These are phyloP conservation scores for Acanthamoeba triangularis DNA, from an alignment of 208 protist species.

Conservation along the genomic window DNA sequence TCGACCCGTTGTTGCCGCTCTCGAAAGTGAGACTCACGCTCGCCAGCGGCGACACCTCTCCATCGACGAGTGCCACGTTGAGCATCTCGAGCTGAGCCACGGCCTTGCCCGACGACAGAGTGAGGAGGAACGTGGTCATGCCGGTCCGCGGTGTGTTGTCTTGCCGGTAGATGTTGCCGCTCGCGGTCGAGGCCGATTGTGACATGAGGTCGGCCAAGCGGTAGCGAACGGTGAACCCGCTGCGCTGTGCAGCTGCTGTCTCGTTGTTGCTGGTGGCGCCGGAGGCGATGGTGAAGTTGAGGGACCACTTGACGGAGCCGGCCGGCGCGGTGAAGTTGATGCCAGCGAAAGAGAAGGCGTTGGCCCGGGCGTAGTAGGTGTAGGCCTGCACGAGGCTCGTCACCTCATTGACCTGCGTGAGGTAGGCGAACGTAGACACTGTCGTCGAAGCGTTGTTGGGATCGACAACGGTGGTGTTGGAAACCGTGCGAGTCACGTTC, in stretches of 20 bases:
- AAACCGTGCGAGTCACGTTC: too few species aligned
- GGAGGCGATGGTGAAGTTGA: not conserved
- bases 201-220: not conserved
- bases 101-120: not conserved
- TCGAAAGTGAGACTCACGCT: not conserved
- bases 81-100: not conserved
- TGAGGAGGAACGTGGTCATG: not conserved
- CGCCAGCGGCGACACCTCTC: not conserved
- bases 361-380: not conserved
- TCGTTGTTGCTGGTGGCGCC: not conserved
- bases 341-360: not conserved
- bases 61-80: not conserved
- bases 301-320: not conserved
- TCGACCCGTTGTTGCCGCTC: not conserved
- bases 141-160: not conserved
- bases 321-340: constrained; percentile 20
- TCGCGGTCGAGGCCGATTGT: not conserved
- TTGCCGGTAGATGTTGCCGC: not conserved
- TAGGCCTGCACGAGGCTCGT: not conserved
- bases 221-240: not conserved
- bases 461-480: too few species aligned
- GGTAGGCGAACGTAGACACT: not conserved
- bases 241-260: not conserved
- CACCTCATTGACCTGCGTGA: not conserved
- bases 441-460: not conserved